These are phyloP conservation scores for Stagonosporopsis vannaccii DNA, from an alignment of 2,329 filamentous ascomycete species.

Conservation along the genomic window DNA sequence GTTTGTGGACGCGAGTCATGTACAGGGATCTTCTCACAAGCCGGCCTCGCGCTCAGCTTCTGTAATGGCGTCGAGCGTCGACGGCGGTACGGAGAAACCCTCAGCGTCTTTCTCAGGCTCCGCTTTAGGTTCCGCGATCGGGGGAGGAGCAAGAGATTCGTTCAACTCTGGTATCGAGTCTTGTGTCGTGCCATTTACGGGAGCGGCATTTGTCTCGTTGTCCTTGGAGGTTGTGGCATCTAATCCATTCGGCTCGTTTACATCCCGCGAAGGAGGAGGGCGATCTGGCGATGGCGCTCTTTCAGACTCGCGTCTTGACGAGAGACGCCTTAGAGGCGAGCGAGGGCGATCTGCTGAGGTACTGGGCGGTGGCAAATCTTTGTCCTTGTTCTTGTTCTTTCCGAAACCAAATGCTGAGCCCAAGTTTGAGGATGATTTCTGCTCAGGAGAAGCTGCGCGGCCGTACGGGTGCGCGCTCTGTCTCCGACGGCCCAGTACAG, in stretches of 20 bases:
- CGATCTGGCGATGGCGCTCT: conserved; percentile 45
- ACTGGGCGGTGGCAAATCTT: conserved; percentile 49
- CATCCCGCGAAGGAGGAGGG: conserved; percentile 32
- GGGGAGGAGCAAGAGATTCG: conserved; percentile 45
- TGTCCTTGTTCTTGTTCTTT: conserved; percentile 70
- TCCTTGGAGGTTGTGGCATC: conserved; percentile 24
- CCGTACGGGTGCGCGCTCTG: conserved; percentile 52
- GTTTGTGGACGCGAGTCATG: background rate
- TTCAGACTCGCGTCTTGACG: conserved; percentile 40
- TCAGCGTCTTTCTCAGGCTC: conserved; percentile 71
- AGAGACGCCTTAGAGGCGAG: conserved; percentile 43
- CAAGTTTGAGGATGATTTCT: conserved; percentile 63
- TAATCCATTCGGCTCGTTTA: conserved; percentile 42
- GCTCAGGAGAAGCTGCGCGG: conserved; percentile 53
- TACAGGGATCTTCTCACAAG: conserved; percentile 34
- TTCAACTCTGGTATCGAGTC: conserved; percentile 47
- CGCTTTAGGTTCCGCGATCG: conserved; percentile 28
- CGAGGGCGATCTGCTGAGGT: conserved; percentile 41
- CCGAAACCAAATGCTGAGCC: conserved; percentile 68
- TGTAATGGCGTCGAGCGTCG: conserved; percentile 67
- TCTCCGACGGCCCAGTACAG: conserved; percentile 48
- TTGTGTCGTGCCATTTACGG: conserved; percentile 42
- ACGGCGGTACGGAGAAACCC: conserved; percentile 75
- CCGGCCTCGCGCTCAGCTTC: conserved; percentile 72
- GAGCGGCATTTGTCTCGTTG: conserved; percentile 24